These are phyloP conservation scores for Dothidotthia symphoricarpi DNA, from an alignment of 2,329 filamentous ascomycete species.

Conservation along the genomic window DNA sequence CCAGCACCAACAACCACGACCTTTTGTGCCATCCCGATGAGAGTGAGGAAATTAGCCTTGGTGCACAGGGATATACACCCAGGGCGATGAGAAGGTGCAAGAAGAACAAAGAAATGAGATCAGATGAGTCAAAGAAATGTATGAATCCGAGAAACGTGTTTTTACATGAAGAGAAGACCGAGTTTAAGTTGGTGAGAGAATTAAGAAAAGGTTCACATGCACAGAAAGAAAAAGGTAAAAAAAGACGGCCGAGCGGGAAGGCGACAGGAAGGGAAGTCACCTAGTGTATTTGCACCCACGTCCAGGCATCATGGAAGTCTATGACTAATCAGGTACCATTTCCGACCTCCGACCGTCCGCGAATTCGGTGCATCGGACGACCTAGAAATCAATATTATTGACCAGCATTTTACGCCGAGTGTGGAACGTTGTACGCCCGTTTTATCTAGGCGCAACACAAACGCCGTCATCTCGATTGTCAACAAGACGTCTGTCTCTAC, in stretches of 20 bases:
- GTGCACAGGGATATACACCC: neutral
- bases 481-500: neutral
- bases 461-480: neutral
- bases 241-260: no score
- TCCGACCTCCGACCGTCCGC: slow-evolving; percentile 4
- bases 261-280: no score
- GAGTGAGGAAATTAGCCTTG: slow-evolving; percentile 1
- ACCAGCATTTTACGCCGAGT: slow-evolving; percentile 18
- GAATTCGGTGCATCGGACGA: slow-evolving; percentile 12
- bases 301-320: neutral
- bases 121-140: no score
- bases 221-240: no score
- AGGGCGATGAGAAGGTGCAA: no score
- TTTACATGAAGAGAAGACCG: no score
- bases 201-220: no score
- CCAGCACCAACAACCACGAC: slow-evolving; percentile 86
- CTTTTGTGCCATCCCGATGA: slow-evolving; percentile 54
- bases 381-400: slow-evolving; percentile 1
- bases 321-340: slow-evolving; percentile 9
- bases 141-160: no score
- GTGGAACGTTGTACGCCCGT: slow-evolving; percentile 8
- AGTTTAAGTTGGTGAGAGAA: no score
- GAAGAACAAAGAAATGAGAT: no score
- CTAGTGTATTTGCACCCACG: neutral
- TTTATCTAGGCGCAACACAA: slow-evolving; percentile 6